These are phyloP conservation scores for Dunaliella sp. DNA, from an alignment of 139 green algal species.

Conservation along the genomic window DNA sequence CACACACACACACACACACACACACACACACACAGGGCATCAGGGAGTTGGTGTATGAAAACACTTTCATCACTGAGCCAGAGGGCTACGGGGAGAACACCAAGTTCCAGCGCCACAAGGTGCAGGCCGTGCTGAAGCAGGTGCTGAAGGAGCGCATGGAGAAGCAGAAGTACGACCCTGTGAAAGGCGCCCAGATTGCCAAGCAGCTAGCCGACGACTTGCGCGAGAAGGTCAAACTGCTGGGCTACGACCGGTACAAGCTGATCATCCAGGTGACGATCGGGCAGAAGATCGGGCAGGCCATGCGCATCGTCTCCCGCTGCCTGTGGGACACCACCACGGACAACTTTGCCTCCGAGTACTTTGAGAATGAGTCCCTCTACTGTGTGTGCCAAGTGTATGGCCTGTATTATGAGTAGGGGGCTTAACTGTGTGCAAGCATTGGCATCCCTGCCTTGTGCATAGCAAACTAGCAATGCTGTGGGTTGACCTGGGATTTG, in stretches of 20 bases:
- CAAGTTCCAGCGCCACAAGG: constrained; percentile 57
- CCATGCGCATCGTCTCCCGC: constrained; percentile 70
- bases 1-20: not conserved
- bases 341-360: constrained; percentile 73
- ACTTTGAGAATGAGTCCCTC: constrained; percentile 76
- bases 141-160: constrained; percentile 70
- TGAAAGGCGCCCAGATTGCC: constrained; percentile 71
- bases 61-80: constrained; percentile 74
- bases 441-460: too few species aligned
- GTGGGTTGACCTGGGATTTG: too few species aligned
- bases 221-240: constrained; percentile 69
- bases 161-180: constrained; percentile 77
- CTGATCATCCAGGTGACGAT: constrained; percentile 72
- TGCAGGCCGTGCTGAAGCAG: constrained; percentile 62
- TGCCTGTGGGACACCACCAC: constrained; percentile 83
- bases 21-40: constrained; percentile 12
- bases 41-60: constrained; percentile 75
- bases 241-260: constrained; percentile 86
- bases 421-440: too few species aligned
- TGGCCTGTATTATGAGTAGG: constrained; percentile 74
- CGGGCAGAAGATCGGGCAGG: constrained; percentile 81
- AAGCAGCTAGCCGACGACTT: constrained; percentile 77
- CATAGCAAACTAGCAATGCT: too few species aligned
- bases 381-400: constrained; percentile 81
- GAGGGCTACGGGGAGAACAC: constrained; percentile 57